A percentile compares a stretch with the other conserved stretches of the same genome.
phyloP scores from a whole-genome alignment of 108 stramenopile species.

The Aurantiochytrium sp. region DNA sequence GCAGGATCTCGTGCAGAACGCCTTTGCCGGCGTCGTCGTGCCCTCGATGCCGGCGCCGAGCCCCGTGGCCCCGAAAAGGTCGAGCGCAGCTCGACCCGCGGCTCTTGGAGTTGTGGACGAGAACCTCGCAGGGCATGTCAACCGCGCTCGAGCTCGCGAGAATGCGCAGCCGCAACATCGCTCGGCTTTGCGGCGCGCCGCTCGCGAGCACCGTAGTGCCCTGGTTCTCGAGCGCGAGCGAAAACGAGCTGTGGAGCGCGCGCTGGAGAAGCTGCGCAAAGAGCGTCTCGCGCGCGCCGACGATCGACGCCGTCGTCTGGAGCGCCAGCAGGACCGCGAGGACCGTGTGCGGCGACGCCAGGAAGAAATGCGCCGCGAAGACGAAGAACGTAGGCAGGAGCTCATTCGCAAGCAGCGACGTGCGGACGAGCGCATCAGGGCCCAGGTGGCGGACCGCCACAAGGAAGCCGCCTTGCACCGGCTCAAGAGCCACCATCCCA shows the following conservation, averaged over 20 bases:
- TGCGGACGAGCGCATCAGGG: background rate
- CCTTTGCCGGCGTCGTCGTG: background rate
- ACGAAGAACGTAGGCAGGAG: background rate
- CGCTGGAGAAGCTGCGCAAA: conserved; percentile 39
- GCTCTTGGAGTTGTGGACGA: no score
- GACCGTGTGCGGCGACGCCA: background rate
- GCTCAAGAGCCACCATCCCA: background rate
- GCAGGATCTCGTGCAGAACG: background rate
- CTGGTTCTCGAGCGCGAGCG: conserved; percentile 45
- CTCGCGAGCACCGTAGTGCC: conserved; percentile 38
- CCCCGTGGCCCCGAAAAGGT: no score
- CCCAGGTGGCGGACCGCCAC: background rate
- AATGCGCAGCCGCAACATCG: background rate
- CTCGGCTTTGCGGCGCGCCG: background rate
- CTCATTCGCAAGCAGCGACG: background rate
- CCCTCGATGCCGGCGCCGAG: no score
- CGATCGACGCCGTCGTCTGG: background rate
- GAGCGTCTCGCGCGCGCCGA: conserved; percentile 27
- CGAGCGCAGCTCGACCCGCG: no score
- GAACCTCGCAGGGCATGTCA: no score
- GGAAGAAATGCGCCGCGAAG: background rate
- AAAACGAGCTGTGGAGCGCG: conserved; percentile 40
- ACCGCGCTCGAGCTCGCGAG: background rate
- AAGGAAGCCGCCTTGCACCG: background rate
- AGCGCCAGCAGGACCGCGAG: background rate